Evolutionary conservation across 352 stramenopile genomes (phyloP).

Genomic region (Phytophthora rubi): DNA sequence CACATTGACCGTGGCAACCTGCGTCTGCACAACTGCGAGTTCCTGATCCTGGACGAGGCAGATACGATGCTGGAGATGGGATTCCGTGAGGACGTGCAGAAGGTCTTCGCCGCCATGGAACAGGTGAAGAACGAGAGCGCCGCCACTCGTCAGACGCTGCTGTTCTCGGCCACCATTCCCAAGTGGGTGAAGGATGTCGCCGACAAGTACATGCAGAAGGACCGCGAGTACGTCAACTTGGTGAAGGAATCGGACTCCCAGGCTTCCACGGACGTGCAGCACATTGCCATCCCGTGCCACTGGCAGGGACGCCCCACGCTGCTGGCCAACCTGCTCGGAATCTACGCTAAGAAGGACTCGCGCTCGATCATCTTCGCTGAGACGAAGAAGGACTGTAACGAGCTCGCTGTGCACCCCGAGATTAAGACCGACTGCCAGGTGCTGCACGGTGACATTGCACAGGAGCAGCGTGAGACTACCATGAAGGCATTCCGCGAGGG

Average conservation of each 20-base stretch:
- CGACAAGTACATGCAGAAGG: constrained; percentile 91
- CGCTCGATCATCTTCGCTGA: constrained; percentile 95
- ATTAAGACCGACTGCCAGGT: constrained; percentile 90
- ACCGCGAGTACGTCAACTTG: constrained; percentile 91
- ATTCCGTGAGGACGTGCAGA: constrained; percentile 95
- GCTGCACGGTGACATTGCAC: constrained; percentile 97
- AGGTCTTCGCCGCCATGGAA: constrained; percentile 90
- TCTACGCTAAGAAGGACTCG: constrained; percentile 88
- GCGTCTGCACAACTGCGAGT: constrained; percentile 87
- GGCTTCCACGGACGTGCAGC: constrained; percentile 91
- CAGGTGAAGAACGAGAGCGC: constrained; percentile 63
- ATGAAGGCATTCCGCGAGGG: constrained; percentile 97
- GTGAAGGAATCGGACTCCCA: constrained; percentile 91
- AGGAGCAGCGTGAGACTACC: constrained; percentile 97
- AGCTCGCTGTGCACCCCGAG: constrained; percentile 89
- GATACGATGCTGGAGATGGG: constrained; percentile 97
- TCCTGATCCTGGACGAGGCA: constrained; percentile 94
- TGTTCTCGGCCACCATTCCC: constrained; percentile 96
- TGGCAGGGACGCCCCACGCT: constrained; percentile 88
- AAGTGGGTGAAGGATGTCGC: constrained; percentile 93
- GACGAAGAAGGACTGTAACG: constrained; percentile 96
- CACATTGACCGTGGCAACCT: constrained; percentile 93
- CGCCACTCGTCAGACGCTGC: constrained; percentile 80
- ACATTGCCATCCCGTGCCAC: constrained; percentile 94
- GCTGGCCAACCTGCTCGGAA: constrained; percentile 76